Conservation (phyloP, 2,329 filamentous ascomycete genomes). For the Dendrostoma leiphaemia region DNA sequence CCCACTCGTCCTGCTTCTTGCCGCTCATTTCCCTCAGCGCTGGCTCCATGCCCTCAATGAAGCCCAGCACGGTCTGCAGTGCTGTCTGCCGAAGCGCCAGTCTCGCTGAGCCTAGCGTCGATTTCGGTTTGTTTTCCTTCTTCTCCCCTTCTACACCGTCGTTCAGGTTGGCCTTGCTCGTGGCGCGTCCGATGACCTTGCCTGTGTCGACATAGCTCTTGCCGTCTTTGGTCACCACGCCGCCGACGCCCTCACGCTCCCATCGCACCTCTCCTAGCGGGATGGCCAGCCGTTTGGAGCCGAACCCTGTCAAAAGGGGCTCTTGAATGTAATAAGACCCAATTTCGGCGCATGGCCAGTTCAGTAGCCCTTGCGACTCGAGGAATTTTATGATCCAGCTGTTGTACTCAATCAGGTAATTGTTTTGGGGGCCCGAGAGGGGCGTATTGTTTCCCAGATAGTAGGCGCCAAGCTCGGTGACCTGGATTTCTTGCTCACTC, state of each 20-base stretch:
- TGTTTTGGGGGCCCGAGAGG: conserved; percentile 76
- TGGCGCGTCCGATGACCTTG: conserved; percentile 33
- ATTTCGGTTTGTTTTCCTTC: too few relatives aligned
- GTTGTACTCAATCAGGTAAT: conserved; percentile 81
- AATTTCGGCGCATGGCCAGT: conserved; percentile 76
- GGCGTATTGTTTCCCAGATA: conserved; percentile 79
- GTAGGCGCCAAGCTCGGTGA: conserved; percentile 74
- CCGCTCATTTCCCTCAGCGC: conserved; percentile 77
- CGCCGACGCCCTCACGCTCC: conserved; percentile 74
- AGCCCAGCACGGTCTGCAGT: conserved; percentile 75
- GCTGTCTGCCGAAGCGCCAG: conserved; percentile 74
- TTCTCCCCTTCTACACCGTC: conserved; percentile 31
- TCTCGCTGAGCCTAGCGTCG: conserved; percentile 65
- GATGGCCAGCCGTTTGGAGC: conserved; percentile 77
- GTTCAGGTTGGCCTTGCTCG: conserved; percentile 30
- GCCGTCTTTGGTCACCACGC: conserved; percentile 58
- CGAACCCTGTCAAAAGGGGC: conserved; percentile 64
- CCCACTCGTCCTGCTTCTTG: conserved; percentile 91
- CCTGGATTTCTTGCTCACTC: conserved; percentile 58
- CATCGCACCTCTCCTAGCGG: conserved; percentile 82
- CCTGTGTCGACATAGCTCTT: conserved; percentile 58
- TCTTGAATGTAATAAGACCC: conserved; percentile 80
- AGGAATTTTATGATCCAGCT: conserved; percentile 76
- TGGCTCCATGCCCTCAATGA: conserved; percentile 83
- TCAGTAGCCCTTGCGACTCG: conserved; percentile 65